Evolutionary conservation across 768 basidiomycete species (phyloP).

Genomic region (Lactifluus piperatus): DNA sequence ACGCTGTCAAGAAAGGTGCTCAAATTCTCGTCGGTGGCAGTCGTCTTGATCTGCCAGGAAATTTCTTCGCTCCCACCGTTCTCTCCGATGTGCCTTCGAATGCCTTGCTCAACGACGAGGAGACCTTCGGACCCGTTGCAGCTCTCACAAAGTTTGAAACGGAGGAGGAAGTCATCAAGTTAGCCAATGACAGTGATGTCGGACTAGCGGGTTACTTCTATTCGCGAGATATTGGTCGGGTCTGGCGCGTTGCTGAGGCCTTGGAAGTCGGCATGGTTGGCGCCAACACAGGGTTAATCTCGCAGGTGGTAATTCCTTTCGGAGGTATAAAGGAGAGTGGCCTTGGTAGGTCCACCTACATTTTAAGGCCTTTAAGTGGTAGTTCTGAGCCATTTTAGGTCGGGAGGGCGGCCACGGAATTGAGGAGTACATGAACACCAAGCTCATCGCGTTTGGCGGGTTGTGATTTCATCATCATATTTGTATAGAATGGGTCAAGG

Average conservation of each 20-base stretch:
- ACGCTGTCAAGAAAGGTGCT: constrained; percentile 80
- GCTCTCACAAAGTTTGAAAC: constrained; percentile 85
- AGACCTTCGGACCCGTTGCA: constrained; percentile 93
- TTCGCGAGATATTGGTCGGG: constrained; percentile 74
- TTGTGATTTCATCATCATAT: constrained; percentile 27
- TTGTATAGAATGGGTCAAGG: neutral
- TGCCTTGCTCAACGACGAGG: constrained; percentile 66
- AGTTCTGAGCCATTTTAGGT: constrained; percentile 31
- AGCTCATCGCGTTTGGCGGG: constrained; percentile 76
- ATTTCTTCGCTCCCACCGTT: constrained; percentile 84
- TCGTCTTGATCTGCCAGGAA: constrained; percentile 42
- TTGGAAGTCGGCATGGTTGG: constrained; percentile 94
- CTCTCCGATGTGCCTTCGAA: constrained; percentile 70
- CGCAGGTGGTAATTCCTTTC: constrained; percentile 75
- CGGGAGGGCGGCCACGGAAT: constrained; percentile 88
- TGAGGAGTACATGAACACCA: constrained; percentile 78
- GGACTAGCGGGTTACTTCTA: constrained; percentile 96
- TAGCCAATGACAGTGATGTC: constrained; percentile 76
- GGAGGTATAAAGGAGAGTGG: constrained; percentile 92
- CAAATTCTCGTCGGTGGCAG: constrained; percentile 88
- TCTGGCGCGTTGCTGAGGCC: constrained; percentile 91
- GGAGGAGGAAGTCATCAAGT: constrained; percentile 82
- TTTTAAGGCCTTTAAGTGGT: constrained; percentile 19
- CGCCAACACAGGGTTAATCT: constrained; percentile 71
- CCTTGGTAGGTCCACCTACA: constrained; percentile 32